Base-by-base conservation (phyloP, 2,329 filamentous ascomycete genomes). In the Penicillium sumatraense region DNA sequence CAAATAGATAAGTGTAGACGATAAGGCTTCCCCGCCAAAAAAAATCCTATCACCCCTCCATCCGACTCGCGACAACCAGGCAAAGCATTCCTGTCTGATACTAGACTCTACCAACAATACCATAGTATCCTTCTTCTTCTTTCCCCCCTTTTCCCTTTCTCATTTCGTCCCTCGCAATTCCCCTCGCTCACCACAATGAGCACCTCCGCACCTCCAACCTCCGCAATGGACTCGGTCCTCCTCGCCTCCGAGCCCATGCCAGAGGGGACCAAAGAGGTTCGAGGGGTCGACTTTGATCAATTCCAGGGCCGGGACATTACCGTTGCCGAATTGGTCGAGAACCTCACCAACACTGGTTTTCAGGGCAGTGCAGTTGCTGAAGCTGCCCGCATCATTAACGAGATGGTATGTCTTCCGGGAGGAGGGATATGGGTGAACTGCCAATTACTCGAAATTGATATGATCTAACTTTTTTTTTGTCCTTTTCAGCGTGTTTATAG, bases 201-300 rank as follows among this genome's bases (percentile, higher is more conserved):
- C 50, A 79, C 65, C 20, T 55, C 60, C 13, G 67, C 63, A 23
- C 82, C 83, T n/a, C 88, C 88, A 5, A 71, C 81, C 10, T 81
- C 81, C 59, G 88, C 86, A 53, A 90, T 87, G 45, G 86, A 89
- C 72, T 93, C 93, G 26, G 93, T 98, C 44, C 82, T 98, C 49
- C 89, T 93, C 64, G 83, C 88, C 47, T 97, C 93, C 1, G 88
- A 89, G 54, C 89, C 90, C 51, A 87, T 96, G 72, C 90, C 93
- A 14, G 83, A 87, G 51, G 88, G 83, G 44, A 85, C 90, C n/a
- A 86, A 88, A 63, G 85, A 90, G 71, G 93, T 99, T 31, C 85
- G 89, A 71, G 95, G 96, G 67, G 84, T 98, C 58, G 93, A 99
- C 72, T 99, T 98, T 78, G 89, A 97, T 78, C 82, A 89, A 49